Evolutionary conservation across 257 asterid genomes (phyloP).

Genomic region (Cordia subcordata): DNA sequence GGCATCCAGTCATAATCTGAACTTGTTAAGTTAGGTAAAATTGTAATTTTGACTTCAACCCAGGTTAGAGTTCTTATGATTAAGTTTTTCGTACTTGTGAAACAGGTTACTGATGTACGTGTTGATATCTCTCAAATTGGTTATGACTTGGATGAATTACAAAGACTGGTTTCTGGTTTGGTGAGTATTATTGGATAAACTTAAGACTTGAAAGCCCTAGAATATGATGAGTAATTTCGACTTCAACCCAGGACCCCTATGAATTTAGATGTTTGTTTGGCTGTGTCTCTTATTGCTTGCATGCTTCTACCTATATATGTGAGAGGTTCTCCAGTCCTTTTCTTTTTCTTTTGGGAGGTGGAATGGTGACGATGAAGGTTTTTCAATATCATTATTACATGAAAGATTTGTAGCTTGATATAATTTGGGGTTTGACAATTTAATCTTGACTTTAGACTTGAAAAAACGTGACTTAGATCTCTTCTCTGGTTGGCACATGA

Average conservation of each 20-base stretch:
- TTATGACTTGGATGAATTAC: conserved; percentile 44
- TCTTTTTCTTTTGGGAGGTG: neutral
- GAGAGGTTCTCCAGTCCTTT: neutral
- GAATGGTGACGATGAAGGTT: neutral
- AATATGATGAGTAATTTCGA: neutral
- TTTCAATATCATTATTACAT: too few species aligned
- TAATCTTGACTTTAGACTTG: too few species aligned
- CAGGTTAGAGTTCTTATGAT: neutral
- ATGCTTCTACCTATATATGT: neutral
- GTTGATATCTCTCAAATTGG: conserved; percentile 62
- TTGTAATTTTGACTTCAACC: neutral
- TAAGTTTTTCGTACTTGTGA: conserved; percentile 8
- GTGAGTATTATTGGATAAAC: conserved; percentile 31
- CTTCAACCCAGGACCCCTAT: too few species aligned
- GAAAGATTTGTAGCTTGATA: too few species aligned
- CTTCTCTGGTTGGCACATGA: too few species aligned
- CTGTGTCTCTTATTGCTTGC: neutral
- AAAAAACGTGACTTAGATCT: too few species aligned
- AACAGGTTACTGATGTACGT: conserved; percentile 60
- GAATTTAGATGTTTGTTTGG: neutral
- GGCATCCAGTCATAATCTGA: too few species aligned
- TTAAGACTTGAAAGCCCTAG: neutral
- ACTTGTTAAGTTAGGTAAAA: too few species aligned
- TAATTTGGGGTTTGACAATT: too few species aligned
- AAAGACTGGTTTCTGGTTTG: conserved; percentile 63